Conservation (phyloP, 371 early-diverging fungal species). For the Funneliformis caledonium region DNA sequence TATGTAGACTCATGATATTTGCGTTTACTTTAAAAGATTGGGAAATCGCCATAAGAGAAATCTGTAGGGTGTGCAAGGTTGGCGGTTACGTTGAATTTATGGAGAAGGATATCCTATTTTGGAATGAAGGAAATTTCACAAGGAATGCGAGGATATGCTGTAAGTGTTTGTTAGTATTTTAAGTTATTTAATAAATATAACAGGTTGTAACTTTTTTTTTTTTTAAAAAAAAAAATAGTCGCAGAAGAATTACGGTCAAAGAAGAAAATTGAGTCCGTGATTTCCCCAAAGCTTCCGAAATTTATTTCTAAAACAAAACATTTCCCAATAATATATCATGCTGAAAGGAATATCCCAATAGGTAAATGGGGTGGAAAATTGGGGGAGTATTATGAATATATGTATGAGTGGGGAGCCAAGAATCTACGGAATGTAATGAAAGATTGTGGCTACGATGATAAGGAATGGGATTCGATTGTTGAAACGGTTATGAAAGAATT, state of each 20-base stretch:
- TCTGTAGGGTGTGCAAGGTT: background rate
- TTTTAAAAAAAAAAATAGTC: background rate
- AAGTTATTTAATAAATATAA: too few relatives aligned
- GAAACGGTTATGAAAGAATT: background rate
- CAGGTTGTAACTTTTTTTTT: too few relatives aligned
- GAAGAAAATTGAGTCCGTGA: background rate
- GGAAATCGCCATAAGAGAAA: background rate
- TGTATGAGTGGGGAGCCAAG: background rate
- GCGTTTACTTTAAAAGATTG: background rate
- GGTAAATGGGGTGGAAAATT: background rate
- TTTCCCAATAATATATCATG: background rate
- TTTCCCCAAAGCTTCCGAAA: background rate
- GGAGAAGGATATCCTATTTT: background rate
- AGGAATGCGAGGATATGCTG: too few relatives aligned
- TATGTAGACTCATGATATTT: background rate
- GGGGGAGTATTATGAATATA: background rate
- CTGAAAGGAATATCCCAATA: conserved; percentile 3
- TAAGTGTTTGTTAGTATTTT: too few relatives aligned
- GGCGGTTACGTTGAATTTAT: background rate
- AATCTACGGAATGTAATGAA: background rate
- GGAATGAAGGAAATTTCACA: too few relatives aligned
- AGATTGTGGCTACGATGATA: background rate
- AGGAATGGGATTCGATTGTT: background rate
- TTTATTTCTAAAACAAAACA: background rate
- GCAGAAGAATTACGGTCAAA: background rate